phyloP scores from a whole-genome alignment of 495 filamentous ascomycete species.

The Aspergillus saccharolyticus region DNA sequence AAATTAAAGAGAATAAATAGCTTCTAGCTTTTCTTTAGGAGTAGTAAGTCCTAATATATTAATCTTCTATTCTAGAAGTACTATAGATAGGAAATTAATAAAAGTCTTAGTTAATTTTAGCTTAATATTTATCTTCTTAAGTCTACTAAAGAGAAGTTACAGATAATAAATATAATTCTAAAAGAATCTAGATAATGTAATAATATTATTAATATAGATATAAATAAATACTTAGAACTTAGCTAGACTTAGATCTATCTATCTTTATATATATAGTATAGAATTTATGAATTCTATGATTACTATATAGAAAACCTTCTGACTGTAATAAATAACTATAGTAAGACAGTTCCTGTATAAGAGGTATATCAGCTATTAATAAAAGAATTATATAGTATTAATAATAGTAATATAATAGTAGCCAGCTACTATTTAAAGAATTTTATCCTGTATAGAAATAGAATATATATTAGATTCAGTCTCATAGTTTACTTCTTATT shows the following conservation, averaged over 20 bases:
- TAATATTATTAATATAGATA: constrained; percentile 6
- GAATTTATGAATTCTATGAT: constrained; percentile 5
- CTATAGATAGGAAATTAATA: not conserved
- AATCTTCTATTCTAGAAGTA: not conserved
- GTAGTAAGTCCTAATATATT: not conserved
- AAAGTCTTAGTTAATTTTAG: not conserved
- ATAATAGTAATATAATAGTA: not conserved
- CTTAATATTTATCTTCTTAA: not conserved
- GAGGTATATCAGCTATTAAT: not conserved
- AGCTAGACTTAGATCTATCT: not conserved
- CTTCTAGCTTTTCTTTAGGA: not conserved
- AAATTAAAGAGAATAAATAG: not conserved
- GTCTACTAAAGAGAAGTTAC: not conserved
- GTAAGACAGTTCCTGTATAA: not conserved
- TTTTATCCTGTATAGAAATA: not conserved
- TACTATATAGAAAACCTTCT: not conserved
- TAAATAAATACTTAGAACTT: not conserved
- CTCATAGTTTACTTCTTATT: not conserved
- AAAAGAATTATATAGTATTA: not conserved
- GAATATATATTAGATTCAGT: not conserved
- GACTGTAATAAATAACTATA: not conserved
- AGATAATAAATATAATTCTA: not conserved
- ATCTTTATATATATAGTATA: constrained; percentile 1
- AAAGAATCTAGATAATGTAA: not conserved
- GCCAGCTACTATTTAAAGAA: constrained; percentile 1